Base-by-base conservation (phyloP, 805 yeast genomes). In the Kodamaea laetipori region DNA sequence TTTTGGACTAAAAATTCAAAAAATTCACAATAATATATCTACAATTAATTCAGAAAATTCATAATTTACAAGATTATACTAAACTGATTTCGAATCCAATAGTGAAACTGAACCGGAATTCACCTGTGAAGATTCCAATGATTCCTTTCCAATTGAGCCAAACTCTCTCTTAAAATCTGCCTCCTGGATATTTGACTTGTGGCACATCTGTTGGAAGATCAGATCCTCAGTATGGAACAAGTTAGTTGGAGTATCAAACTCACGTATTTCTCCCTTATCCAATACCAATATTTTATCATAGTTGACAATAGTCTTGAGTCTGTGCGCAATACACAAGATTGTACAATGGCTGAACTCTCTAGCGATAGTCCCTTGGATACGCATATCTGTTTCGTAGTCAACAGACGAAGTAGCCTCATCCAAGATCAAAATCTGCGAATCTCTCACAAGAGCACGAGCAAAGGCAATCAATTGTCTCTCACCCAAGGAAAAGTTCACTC, bases 381-480 rank as follows among this genome's bases (percentile, higher is more conserved):
- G 78, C 3, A 83, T 73, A 62, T 89, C 96, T 0, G 96, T 88
- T 56, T 85, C 90, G 57, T 86, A 89, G 65, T 89, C 96, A 49
- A 90, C 88, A 37, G 82, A 77, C 1, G 85, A 78, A 0, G 89
- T 82, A 17, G 88, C 96, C 65, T 90, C 96, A 62, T 89, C 96
- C 44, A 89, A 66, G 45, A 90, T 87, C 46, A 89, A 69, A 44
- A 89, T 81, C 60, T 80, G 82, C 2, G 94, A 77, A 19, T 84
- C 77, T 30, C 89, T 75, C 37, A 89, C 82, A 56, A 90, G 69
- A 0, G 96, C 94, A 53, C 96, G 75, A 2, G 95, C 90, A 49
- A 89, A 75, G 10, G 95, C 88, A 60, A 89, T 68, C 52, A 85
- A 72, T 62, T 86, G 92, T 53, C 87, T 76, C 60, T 86, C 90